These are phyloP conservation scores for Pestalotiopsis sp. DNA, from an alignment of 2,329 filamentous ascomycete genomes.

Conservation along the genomic window DNA sequence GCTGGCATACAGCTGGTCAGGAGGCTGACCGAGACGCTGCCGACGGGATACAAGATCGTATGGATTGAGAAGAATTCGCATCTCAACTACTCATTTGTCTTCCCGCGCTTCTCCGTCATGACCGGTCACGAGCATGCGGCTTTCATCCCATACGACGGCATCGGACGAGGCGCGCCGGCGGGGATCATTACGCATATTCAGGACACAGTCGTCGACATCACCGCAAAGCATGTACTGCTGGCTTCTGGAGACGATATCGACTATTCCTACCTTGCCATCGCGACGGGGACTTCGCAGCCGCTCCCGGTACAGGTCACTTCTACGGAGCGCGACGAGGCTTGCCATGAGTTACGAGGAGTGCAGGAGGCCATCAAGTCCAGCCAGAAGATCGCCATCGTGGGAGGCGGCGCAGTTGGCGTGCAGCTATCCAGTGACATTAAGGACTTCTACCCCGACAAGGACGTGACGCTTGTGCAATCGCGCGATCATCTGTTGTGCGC, in stretches of 20 bases:
- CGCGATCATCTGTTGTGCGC: slow-evolving; percentile 39
- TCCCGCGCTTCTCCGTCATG: slow-evolving; percentile 50
- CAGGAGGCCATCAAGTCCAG: slow-evolving; percentile 24
- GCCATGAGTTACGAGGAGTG: slow-evolving; percentile 28
- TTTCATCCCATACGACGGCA: slow-evolving; percentile 49
- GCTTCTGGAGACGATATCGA: slow-evolving; percentile 34
- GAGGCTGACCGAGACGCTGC: slow-evolving; percentile 34
- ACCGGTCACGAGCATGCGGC: slow-evolving; percentile 45
- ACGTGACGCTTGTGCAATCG: slow-evolving; percentile 51
- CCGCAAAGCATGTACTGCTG: slow-evolving; percentile 32
- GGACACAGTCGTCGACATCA: neutral
- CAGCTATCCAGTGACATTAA: slow-evolving; percentile 52
- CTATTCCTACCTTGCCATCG: slow-evolving; percentile 45
- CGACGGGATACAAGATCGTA: slow-evolving; percentile 46
- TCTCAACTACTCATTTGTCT: slow-evolving; percentile 51
- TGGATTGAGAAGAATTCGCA: slow-evolving; percentile 54
- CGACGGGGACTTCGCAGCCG: slow-evolving; percentile 39
- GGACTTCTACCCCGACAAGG: slow-evolving; percentile 45
- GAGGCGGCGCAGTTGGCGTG: slow-evolving; percentile 52
- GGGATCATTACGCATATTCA: neutral
- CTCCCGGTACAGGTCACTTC: slow-evolving; percentile 34
- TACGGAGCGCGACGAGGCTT: slow-evolving; percentile 30
- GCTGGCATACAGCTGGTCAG: slow-evolving; percentile 2
- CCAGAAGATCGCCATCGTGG: slow-evolving; percentile 36
- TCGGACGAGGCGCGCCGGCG: slow-evolving; percentile 26